These are phyloP conservation scores for Hamigera avellanea DNA, from an alignment of 495 filamentous ascomycete genomes.

Conservation along the genomic window DNA sequence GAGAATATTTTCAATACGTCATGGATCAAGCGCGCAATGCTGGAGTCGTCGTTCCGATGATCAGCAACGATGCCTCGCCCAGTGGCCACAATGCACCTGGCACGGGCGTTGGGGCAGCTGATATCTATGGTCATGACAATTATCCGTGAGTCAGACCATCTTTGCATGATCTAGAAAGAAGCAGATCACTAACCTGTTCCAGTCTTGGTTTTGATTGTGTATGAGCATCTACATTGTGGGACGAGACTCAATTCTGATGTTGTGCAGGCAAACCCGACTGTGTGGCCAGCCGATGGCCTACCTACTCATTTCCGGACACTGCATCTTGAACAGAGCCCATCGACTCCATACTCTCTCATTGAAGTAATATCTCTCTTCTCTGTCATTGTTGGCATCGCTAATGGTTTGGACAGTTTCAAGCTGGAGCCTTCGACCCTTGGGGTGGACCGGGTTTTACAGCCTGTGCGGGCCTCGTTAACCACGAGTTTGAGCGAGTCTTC, in stretches of 20 bases:
- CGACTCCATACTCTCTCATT: constrained; percentile 54
- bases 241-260: constrained; percentile 4
- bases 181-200: constrained; percentile 9
- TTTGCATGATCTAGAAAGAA: no score
- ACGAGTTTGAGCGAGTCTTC: constrained; percentile 65
- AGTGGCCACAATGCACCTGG: constrained; percentile 55
- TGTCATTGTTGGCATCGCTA: no score
- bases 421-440: constrained; percentile 67
- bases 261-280: constrained; percentile 26
- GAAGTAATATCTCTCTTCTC: constrained; percentile 27
- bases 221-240: constrained; percentile 2
- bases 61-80: constrained; percentile 58
- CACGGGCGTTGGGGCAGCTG: constrained; percentile 48
- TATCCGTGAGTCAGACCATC: constrained; percentile 49
- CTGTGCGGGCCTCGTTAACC: constrained; percentile 51
- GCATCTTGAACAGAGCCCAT: constrained; percentile 49
- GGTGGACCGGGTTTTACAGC: constrained; percentile 55
- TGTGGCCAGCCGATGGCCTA: constrained; percentile 36
- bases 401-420: constrained; percentile 55
- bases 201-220: constrained; percentile 49
- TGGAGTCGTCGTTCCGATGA: constrained; percentile 62
- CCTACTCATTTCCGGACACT: constrained; percentile 32
- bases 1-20: constrained; percentile 56
- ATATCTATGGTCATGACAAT: constrained; percentile 69
- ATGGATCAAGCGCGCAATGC: constrained; percentile 55